Percentiles rank a stretch among this genome's conserved stretches.
These are phyloP conservation scores for Globisporangium spinosum DNA, from an alignment of 352 stramenopile genomes.

Conservation along the genomic window DNA sequence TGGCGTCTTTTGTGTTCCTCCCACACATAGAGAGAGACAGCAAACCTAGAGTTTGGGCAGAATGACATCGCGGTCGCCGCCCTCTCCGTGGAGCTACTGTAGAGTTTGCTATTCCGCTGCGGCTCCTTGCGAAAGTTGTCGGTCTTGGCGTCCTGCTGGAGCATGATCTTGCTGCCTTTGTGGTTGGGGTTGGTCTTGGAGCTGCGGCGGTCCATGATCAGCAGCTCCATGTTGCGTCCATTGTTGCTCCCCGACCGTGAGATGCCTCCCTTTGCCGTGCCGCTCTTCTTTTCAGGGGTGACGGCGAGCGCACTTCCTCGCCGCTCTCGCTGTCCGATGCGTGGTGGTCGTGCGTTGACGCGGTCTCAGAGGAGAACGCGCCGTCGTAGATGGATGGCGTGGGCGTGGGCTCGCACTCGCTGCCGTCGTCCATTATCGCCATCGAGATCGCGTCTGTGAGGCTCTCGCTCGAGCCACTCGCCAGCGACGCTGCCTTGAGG, in stretches of 20 bases:
- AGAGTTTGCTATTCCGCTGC: slow-evolving; percentile 42
- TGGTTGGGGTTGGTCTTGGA: slow-evolving; percentile 38
- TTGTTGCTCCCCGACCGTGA: slow-evolving; percentile 35
- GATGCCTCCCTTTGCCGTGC: slow-evolving; percentile 26
- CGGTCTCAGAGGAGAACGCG: slow-evolving; percentile 5
- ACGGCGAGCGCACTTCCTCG: slow-evolving; percentile 43
- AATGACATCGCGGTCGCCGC: slow-evolving; percentile 35
- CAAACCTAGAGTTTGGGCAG: slow-evolving; percentile 37
- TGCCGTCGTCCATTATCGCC: slow-evolving; percentile 16
- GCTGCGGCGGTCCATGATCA: slow-evolving; percentile 32
- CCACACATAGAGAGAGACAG: background rate
- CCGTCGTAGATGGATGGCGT: slow-evolving; percentile 14
- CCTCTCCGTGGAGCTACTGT: slow-evolving; percentile 16
- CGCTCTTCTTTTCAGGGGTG: slow-evolving; percentile 60
- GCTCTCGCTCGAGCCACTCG: slow-evolving; percentile 22
- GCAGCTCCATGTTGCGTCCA: slow-evolving; percentile 25
- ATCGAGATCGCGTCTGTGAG: slow-evolving; percentile 42
- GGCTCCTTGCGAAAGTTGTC: slow-evolving; percentile 36
- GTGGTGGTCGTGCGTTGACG: slow-evolving; percentile 21
- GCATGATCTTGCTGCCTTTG: slow-evolving; percentile 17
- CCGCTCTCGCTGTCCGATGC: slow-evolving; percentile 26
- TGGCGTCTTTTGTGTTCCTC: background rate
- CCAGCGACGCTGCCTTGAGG: slow-evolving; percentile 25
- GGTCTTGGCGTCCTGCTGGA: slow-evolving; percentile 9
- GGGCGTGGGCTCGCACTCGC: slow-evolving; percentile 18